phyloP scores from a whole-genome alignment of 2,329 filamentous ascomycete species.

The Aspergillus viridinutans region DNA sequence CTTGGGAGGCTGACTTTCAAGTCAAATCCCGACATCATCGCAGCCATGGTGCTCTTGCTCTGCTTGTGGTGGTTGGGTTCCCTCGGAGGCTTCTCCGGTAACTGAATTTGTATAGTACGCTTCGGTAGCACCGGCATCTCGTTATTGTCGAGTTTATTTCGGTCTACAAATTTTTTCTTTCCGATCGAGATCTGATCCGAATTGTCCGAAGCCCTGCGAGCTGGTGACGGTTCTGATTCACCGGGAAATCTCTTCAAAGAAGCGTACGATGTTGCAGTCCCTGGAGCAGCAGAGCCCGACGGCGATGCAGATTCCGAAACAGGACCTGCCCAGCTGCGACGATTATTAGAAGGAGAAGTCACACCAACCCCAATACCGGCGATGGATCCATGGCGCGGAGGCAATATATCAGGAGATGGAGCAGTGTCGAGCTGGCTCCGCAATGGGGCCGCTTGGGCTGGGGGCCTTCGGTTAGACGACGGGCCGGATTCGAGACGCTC shows the following conservation, averaged over 20 bases:
- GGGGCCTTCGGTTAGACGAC: constrained; percentile 51
- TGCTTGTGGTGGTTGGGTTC: constrained; percentile 10
- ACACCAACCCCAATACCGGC: constrained; percentile 36
- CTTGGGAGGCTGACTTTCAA: constrained; percentile 31
- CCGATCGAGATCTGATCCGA: constrained; percentile 11
- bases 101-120: constrained; percentile 40
- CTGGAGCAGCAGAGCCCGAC: constrained; percentile 11
- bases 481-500: constrained; percentile 36
- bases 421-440: constrained; percentile 64
- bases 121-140: constrained; percentile 29
- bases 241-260: constrained; percentile 23
- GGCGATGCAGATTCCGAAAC: constrained; percentile 31
- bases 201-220: constrained; percentile 32
- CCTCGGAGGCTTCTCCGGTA: constrained; percentile 27
- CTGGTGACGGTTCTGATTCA: constrained; percentile 31
- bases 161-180: constrained; percentile 21
- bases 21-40: constrained; percentile 41
- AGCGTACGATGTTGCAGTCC: background rate
- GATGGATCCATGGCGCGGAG: constrained; percentile 35
- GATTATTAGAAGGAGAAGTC: constrained; percentile 23
- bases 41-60: constrained; percentile 44
- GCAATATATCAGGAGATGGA: constrained; percentile 44
- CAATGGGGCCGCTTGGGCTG: constrained; percentile 60
- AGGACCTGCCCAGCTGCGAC: constrained; percentile 22
- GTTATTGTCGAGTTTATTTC: constrained; percentile 31